A percentile compares a stretch with the other conserved stretches of the same genome.
phyloP scores from a whole-genome alignment of 2,329 filamentous ascomycete genomes.

The Phoma herbarum region DNA sequence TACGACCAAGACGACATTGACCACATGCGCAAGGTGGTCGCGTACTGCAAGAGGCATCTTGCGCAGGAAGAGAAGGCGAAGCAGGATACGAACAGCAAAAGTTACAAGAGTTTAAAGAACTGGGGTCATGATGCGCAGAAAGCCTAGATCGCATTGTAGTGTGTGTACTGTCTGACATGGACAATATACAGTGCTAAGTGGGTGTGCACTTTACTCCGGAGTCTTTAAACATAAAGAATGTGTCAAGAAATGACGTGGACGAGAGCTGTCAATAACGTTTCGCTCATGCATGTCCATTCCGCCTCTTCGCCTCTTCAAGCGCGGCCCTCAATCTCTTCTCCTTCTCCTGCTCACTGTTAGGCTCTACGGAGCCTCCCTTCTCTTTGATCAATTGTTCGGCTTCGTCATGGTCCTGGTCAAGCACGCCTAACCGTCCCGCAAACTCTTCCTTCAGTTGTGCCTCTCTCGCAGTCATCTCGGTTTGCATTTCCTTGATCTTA shows the following conservation, averaged over 20 bases:
- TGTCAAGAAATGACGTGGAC: too few relatives aligned
- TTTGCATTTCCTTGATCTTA: conserved; percentile 50
- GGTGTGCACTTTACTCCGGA: too few relatives aligned
- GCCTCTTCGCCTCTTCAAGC: conserved; percentile 63
- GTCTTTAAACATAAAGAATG: too few relatives aligned
- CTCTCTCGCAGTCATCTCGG: conserved; percentile 45
- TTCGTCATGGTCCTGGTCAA: conserved; percentile 46
- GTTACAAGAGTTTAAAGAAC: conserved; percentile 58
- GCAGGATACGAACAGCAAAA: conserved; percentile 62
- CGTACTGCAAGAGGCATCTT: conserved; percentile 72
- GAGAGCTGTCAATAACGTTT: too few relatives aligned
- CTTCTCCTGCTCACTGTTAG: conserved; percentile 52
- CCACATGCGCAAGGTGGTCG: conserved; percentile 70
- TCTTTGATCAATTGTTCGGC: conserved; percentile 38
- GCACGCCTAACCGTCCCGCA: conserved; percentile 52
- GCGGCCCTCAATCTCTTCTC: conserved; percentile 59
- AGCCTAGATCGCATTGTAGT: too few relatives aligned
- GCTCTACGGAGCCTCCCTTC: conserved; percentile 24
- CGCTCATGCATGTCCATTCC: conserved; percentile 54
- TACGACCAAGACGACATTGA: conserved; percentile 66
- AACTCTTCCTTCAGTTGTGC: conserved; percentile 46
- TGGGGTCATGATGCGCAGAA: conserved; percentile 51
- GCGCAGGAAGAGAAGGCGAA: conserved; percentile 69
- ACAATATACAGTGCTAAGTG: too few relatives aligned
- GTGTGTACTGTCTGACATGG: too few relatives aligned